phyloP scores from a whole-genome alignment of 1,139 yeast species.

The Yamadazyma sp. region DNA sequence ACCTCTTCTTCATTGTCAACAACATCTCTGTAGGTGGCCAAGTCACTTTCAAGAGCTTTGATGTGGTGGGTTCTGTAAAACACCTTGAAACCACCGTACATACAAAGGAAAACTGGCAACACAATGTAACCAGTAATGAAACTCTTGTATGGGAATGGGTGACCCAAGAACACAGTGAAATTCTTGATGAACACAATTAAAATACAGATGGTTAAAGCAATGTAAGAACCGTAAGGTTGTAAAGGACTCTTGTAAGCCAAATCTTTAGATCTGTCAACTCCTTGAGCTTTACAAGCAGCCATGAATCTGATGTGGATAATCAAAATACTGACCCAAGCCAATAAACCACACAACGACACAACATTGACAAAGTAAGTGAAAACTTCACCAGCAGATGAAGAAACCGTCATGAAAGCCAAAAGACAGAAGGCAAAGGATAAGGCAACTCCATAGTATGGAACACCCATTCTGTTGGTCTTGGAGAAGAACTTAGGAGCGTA shows the following conservation, averaged over 20 bases:
- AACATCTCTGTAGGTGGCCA: slow-evolving; percentile 61
- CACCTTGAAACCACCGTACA: slow-evolving; percentile 60
- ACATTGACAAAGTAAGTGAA: slow-evolving; percentile 71
- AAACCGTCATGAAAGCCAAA: slow-evolving; percentile 63
- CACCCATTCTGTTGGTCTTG: slow-evolving; percentile 37
- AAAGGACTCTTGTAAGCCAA: slow-evolving; percentile 64
- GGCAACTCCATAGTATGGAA: slow-evolving; percentile 37
- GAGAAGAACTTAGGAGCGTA: slow-evolving; percentile 54
- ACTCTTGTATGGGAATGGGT: slow-evolving; percentile 52
- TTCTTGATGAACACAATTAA: slow-evolving; percentile 68
- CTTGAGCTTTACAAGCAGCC: slow-evolving; percentile 68
- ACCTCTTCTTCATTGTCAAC: slow-evolving; percentile 68
- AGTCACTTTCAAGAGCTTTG: slow-evolving; percentile 59
- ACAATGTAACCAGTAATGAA: slow-evolving; percentile 81
- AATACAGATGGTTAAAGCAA: slow-evolving; percentile 54
- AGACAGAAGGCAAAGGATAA: slow-evolving; percentile 48
- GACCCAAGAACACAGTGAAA: slow-evolving; percentile 64
- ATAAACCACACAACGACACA: slow-evolving; percentile 68
- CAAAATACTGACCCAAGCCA: slow-evolving; percentile 69
- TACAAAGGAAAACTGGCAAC: slow-evolving; percentile 60
- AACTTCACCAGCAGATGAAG: slow-evolving; percentile 51
- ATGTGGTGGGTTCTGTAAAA: slow-evolving; percentile 51
- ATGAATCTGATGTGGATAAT: slow-evolving; percentile 63
- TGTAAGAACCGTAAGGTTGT: slow-evolving; percentile 64
- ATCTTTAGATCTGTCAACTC: slow-evolving; percentile 32